Conservation (phyloP, 1,284 basidiomycete genomes). For the Apiotrichum mycotoxinovorans region DNA sequence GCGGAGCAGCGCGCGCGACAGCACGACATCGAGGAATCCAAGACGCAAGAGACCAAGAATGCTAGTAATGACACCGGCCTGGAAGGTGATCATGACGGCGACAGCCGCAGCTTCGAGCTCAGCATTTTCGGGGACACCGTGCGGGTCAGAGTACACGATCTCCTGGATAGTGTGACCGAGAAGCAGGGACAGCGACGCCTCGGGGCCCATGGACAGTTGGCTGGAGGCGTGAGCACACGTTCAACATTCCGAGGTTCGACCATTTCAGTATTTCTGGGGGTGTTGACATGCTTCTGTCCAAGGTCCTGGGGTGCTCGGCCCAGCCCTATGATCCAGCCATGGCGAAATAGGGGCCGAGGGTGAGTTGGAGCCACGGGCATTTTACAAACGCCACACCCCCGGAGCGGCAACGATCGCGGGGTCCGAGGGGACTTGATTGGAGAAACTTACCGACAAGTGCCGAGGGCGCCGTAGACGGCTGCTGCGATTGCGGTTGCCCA, state of each 20-base stretch:
- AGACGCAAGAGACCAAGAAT: conserved; percentile 80
- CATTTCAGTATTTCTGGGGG: too few relatives aligned
- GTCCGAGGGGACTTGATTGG: too few relatives aligned
- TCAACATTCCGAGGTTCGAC: background rate
- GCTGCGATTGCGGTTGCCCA: conserved; percentile 79
- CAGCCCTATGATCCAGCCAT: too few relatives aligned
- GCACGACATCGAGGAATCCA: conserved; percentile 89
- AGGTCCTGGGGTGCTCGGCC: too few relatives aligned
- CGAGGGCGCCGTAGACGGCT: conserved; percentile 77
- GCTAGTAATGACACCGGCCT: conserved; percentile 84
- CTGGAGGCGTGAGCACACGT: conserved; percentile 21
- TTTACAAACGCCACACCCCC: too few relatives aligned
- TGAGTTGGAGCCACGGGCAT: too few relatives aligned
- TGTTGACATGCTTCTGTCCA: too few relatives aligned
- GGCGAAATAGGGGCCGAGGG: too few relatives aligned
- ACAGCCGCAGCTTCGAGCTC: conserved; percentile 58
- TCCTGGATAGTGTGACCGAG: conserved; percentile 79
- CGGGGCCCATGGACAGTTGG: conserved; percentile 67
- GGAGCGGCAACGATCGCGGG: too few relatives aligned
- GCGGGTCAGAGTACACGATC: conserved; percentile 61
- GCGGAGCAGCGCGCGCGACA: conserved; percentile 76
- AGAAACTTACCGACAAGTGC: conserved; percentile 61
- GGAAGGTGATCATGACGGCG: conserved; percentile 68
- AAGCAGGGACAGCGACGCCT: conserved; percentile 82
- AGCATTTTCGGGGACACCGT: conserved; percentile 56